Base-by-base conservation (phyloP, 352 stramenopile species). In the Phytophthora macrochlamydospora region DNA sequence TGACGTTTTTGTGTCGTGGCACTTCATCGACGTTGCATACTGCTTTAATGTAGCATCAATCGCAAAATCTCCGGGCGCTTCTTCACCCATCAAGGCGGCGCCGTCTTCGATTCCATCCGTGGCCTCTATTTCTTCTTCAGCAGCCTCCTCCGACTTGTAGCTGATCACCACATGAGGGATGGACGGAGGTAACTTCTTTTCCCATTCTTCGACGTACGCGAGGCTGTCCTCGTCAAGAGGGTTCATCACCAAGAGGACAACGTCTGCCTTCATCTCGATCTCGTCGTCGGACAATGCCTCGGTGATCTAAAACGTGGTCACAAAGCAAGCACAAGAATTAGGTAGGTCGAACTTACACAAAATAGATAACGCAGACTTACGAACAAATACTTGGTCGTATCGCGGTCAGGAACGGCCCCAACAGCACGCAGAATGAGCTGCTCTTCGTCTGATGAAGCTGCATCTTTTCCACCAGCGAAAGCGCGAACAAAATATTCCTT, bases 171-270 rank as follows among this genome's bases (percentile, higher is more conserved):
- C 69, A 54, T 75, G 83, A 33, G 83, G 83, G 33, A 93, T 86
- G 28, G 71, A 62, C 7, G 63, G 59, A 18, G 83, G 76, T 13
- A 92, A 52, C 59, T 83, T 83, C 60, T 80, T 82, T 58, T 79
- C 74, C 65, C 83, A 53, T 32, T 87, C 79, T 55, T 90, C 78
- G 8, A 78, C 81, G 32, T 74, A 59, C 9, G 69, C 51, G 52
- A 79, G 73, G 56, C 79, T 89, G 46, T 68, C 56, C 4, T 75
- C 52, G 30, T 91, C 73, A 0, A 79, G 56, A 31, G 86, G 86
- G 56, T 94, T 83, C 56, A 87, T 76, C 35, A 94, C 51, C 29
- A 92, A 70, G 38, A 88, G 86, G 43, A 94, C 45, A 55, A 91
- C 84, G 64, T 94, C 86, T 1, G 86, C 86, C 40, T 79, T 83